Conservation (phyloP, 345 rosid genomes). For the Hibiscus trionum region DNA sequence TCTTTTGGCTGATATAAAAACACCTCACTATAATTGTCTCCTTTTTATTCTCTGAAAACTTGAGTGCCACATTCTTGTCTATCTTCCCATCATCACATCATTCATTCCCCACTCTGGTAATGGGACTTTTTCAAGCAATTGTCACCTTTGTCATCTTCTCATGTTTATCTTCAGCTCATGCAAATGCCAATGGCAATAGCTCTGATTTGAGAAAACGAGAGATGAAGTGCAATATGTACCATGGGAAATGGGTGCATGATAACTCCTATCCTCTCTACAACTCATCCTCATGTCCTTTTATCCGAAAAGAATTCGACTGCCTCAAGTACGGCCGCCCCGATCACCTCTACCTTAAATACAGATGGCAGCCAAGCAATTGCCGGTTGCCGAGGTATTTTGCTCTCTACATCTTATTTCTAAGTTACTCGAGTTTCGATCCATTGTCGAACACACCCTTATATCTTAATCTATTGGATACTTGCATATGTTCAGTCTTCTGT, state of each 20-base stretch:
- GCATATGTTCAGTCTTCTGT: too few relatives aligned
- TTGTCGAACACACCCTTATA: neutral
- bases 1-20: neutral
- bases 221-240: conserved; percentile 41
- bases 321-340: conserved; percentile 76
- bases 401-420: too few relatives aligned
- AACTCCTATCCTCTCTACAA: conserved; percentile 58
- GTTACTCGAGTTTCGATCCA: neutral
- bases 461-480: too few relatives aligned
- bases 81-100: neutral
- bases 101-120: neutral
- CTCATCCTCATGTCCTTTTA: conserved; percentile 57
- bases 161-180: neutral
- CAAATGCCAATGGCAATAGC: neutral
- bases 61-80: too few relatives aligned
- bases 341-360: conserved; percentile 4
- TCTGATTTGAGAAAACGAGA: neutral
- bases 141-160: neutral
- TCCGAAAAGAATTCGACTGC: conserved; percentile 80
- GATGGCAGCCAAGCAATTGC: neutral
- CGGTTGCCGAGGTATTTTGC: conserved; percentile 48
- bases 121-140: conserved; percentile 7
- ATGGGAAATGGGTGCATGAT: conserved; percentile 73
- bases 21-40: neutral
- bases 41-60: neutral